Evolutionary conservation across 2,329 filamentous ascomycete genomes (phyloP).

Genomic region (Cadophora luteo-olivacea): DNA sequence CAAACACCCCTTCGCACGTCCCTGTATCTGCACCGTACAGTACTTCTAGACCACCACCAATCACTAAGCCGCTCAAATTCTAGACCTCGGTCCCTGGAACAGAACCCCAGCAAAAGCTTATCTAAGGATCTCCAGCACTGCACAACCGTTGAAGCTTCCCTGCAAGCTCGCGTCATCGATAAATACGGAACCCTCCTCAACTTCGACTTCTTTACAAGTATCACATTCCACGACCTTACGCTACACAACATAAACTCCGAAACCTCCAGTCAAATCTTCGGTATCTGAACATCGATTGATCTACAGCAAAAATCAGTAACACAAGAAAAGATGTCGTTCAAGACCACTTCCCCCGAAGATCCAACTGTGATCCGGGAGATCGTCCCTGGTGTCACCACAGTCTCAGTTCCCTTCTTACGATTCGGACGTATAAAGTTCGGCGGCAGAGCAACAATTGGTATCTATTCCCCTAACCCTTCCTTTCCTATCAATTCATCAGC

Average conservation of each 20-base stretch:
- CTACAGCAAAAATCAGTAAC: background rate
- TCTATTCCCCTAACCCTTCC: background rate
- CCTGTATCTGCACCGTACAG: background rate
- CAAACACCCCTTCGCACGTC: background rate
- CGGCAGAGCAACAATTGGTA: conserved; percentile 85
- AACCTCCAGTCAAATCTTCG: background rate
- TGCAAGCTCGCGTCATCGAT: conserved; percentile 14
- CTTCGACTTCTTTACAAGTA: background rate
- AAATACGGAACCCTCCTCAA: background rate
- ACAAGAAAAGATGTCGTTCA: conserved; percentile 67
- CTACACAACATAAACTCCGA: background rate
- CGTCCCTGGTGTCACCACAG: conserved; percentile 77
- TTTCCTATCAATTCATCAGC: background rate
- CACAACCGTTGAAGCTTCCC: conserved; percentile 3
- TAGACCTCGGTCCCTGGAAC: conserved; percentile 7
- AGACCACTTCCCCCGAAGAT: conserved; percentile 70
- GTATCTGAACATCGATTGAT: background rate
- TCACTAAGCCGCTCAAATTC: conserved; percentile 4
- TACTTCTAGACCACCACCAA: background rate
- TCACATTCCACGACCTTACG: conserved; percentile 3
- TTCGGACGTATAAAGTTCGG: conserved; percentile 83
- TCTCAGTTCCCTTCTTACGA: conserved; percentile 84
- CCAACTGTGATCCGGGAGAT: conserved; percentile 92
- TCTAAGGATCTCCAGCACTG: conserved; percentile 1
- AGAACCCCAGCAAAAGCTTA: background rate